These are phyloP conservation scores for Nannizziopsis barbatae DNA, from an alignment of 2,329 filamentous ascomycete genomes.

Conservation along the genomic window DNA sequence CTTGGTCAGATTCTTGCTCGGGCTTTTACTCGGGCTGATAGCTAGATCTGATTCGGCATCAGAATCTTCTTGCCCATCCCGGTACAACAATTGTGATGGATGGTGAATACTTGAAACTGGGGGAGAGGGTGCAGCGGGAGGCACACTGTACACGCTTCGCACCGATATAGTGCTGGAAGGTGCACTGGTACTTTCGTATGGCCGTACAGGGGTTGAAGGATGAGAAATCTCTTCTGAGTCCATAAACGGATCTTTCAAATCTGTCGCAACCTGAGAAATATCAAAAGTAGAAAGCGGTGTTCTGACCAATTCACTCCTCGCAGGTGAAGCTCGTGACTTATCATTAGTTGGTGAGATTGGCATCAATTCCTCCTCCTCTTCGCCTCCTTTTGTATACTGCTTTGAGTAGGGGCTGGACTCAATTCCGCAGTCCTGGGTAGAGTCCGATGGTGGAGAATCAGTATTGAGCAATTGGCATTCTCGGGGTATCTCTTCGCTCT, in stretches of 20 bases:
- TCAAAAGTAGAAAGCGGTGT: background rate
- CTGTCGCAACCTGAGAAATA: background rate
- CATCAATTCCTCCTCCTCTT: background rate
- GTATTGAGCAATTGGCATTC: background rate
- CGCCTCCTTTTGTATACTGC: background rate
- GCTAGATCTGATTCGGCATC: conserved; percentile 22
- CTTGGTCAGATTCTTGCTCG: background rate
- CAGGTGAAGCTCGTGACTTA: conserved; percentile 9
- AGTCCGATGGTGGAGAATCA: background rate
- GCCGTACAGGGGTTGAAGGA: conserved; percentile 14
- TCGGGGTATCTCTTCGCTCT: background rate
- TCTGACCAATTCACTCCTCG: conserved; percentile 9
- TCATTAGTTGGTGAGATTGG: background rate
- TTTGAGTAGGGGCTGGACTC: no score
- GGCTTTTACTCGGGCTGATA: conserved; percentile 10
- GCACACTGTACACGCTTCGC: conserved; percentile 11
- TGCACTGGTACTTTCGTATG: conserved; percentile 16
- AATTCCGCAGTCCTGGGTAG: no score
- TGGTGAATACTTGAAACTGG: conserved; percentile 12
- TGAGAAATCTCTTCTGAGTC: conserved; percentile 11
- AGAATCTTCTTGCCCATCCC: conserved; percentile 21
- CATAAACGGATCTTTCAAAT: conserved; percentile 14
- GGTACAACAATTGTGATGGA: conserved; percentile 14
- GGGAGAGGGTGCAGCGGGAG: conserved; percentile 19
- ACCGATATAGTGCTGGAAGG: conserved; percentile 15